Percentiles rank a stretch among this genome's conserved stretches.
These are phyloP conservation scores for Huntiella moniliformis DNA, from an alignment of 2,329 filamentous ascomycete species.

Conservation along the genomic window DNA sequence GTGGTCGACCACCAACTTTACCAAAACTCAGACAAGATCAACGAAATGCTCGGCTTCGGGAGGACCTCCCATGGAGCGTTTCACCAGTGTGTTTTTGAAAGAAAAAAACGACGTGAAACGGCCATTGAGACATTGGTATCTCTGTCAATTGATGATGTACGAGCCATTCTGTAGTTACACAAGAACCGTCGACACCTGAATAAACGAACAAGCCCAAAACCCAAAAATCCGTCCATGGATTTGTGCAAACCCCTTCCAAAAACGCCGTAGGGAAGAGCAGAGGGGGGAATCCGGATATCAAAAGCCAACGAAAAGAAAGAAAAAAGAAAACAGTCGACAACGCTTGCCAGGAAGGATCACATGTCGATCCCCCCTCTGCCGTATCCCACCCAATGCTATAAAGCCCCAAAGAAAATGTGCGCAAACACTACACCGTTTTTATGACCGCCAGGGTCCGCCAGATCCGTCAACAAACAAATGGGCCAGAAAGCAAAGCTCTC, in stretches of 20 bases:
- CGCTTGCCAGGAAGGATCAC: not conserved
- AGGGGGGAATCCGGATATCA: not conserved
- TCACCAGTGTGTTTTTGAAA: constrained; percentile 30
- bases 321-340: not conserved
- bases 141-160: constrained; percentile 19
- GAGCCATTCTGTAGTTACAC: constrained; percentile 4
- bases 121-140: constrained; percentile 43
- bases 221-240: not conserved
- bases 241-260: constrained; percentile 4
- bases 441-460: constrained; percentile 3
- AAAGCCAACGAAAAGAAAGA: constrained; percentile 1
- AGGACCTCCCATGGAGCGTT: constrained; percentile 60
- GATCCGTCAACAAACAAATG: too few species aligned
- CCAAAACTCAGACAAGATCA: not conserved
- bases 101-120: constrained; percentile 38
- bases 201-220: constrained; percentile 6
- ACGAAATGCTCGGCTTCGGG: constrained; percentile 33
- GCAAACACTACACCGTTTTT: constrained; percentile 3
- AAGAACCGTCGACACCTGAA: not conserved
- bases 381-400: not conserved
- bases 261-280: constrained; percentile 14
- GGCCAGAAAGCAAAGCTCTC: too few species aligned
- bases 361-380: constrained; percentile 1
- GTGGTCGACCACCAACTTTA: too few species aligned
- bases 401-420: not conserved